A percentile compares a stretch with the other conserved stretches of the same genome.
Conservation (phyloP, 176 grass and related monocot genomes). For the Phyllostachys edulis region DNA sequence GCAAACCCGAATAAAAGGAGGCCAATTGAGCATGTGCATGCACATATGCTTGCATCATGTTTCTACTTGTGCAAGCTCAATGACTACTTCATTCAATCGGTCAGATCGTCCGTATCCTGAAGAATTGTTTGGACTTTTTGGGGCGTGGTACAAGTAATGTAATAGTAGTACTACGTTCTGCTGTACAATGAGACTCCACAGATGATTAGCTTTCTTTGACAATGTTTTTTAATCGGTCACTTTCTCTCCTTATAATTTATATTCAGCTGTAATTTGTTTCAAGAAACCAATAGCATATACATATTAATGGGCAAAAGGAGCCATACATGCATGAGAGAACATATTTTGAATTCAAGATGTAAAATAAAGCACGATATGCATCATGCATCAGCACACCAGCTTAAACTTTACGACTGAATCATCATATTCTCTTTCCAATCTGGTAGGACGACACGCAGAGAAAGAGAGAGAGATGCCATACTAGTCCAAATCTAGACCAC, state of each 20-base stretch:
- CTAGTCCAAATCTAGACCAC: slow-evolving; percentile 49
- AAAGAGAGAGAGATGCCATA: not conserved
- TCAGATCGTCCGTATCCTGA: not conserved
- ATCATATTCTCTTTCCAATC: not conserved
- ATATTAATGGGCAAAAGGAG: slow-evolving; percentile 1
- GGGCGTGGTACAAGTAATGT: not conserved
- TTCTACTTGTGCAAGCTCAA: not conserved
- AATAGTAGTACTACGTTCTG: not conserved
- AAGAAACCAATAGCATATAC: not conserved
- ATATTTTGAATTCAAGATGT: not conserved
- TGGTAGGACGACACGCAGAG: not conserved
- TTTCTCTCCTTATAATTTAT: not conserved
- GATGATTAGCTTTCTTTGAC: not conserved
- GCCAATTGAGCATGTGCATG: too few relatives aligned
- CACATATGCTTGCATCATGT: not conserved
- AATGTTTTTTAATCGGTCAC: not conserved
- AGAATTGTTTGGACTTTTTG: not conserved
- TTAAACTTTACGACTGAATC: not conserved
- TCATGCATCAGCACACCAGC: not conserved
- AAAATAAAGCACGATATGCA: not conserved
- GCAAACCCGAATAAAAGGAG: too few relatives aligned
- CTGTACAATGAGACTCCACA: not conserved
- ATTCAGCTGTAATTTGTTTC: not conserved
- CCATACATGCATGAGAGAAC: not conserved
- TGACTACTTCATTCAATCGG: not conserved